Conservation (phyloP, 805 yeast genomes). For the Candida schatavii region DNA sequence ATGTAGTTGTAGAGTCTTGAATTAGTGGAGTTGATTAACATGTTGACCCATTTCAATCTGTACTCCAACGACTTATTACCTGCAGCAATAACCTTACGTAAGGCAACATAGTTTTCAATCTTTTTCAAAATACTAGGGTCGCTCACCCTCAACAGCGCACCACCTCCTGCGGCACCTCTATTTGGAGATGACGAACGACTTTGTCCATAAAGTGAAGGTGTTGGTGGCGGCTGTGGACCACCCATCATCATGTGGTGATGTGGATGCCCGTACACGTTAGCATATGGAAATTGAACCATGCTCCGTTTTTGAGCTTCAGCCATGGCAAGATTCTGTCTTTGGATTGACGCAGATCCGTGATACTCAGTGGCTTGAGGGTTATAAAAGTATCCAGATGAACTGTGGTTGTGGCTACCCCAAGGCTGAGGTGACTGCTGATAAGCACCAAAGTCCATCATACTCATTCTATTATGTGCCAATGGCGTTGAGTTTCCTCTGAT, state of each 20-base stretch:
- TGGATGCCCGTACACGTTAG: neutral
- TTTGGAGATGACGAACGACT: slow-evolving; percentile 8
- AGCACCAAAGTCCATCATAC: slow-evolving; percentile 2
- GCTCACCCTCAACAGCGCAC: neutral
- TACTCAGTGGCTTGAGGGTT: neutral
- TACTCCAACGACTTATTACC: slow-evolving; percentile 42
- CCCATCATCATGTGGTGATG: slow-evolving; percentile 1
- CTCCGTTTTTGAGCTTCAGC: slow-evolving; percentile 2
- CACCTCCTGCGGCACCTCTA: slow-evolving; percentile 17
- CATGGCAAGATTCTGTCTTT: neutral
- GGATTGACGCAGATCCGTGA: neutral
- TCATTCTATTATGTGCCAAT: neutral
- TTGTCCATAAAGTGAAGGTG: slow-evolving; percentile 1
- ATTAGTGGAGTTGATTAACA: slow-evolving; percentile 39
- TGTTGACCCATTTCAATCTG: slow-evolving; percentile 41
- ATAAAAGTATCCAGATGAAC: neutral
- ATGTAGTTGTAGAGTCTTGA: slow-evolving; percentile 38
- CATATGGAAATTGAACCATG: slow-evolving; percentile 5
- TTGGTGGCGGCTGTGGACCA: slow-evolving; percentile 3
- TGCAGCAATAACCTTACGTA: slow-evolving; percentile 35
- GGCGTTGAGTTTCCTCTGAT: neutral
- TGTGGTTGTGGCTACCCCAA: neutral
- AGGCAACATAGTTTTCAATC: slow-evolving; percentile 31
- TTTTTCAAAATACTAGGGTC: slow-evolving; percentile 17
- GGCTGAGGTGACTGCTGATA: neutral